A percentile compares a stretch with the other conserved stretches of the same genome.
Conservation (phyloP, 2,329 filamentous ascomycete genomes). For the Septoria linicola region DNA sequence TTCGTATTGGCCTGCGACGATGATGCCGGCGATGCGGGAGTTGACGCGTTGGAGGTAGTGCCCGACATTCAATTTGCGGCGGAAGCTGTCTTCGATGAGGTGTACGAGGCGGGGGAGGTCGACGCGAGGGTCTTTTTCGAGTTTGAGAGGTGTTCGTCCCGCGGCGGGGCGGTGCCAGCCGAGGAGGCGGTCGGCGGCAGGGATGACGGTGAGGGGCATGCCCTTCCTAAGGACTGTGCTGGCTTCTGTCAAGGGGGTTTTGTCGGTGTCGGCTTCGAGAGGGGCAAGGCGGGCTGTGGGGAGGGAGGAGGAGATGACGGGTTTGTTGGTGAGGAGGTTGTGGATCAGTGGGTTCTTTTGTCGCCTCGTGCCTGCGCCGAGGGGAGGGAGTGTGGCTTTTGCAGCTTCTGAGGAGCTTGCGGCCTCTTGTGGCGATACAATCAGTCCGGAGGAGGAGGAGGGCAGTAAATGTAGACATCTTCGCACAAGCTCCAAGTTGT, state of each 20-base stretch:
- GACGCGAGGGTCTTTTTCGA: conserved; percentile 73
- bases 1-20: conserved; percentile 95
- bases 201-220: conserved; percentile 82
- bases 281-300: conserved; percentile 64
- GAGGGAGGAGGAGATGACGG: conserved; percentile 85
- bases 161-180: conserved; percentile 68
- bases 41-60: conserved; percentile 82
- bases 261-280: conserved; percentile 25
- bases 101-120: conserved; percentile 79
- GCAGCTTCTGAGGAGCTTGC: conserved; percentile 55
- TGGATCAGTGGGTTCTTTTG: conserved; percentile 86
- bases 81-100: conserved; percentile 92
- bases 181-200: conserved; percentile 59
- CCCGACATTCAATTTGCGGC: conserved; percentile 75
- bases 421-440: conserved; percentile 83
- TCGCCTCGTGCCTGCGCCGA: conserved; percentile 51
- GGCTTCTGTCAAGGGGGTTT: conserved; percentile 36
- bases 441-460: conserved; percentile 78
- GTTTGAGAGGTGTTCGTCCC: conserved; percentile 60
- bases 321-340: conserved; percentile 93
- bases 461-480: conserved; percentile 73
- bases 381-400: conserved; percentile 25
- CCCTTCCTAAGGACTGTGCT: conserved; percentile 87
- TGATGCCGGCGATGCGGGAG: conserved; percentile 80
- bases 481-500: conserved; percentile 72